phyloP scores from a whole-genome alignment of 495 filamentous ascomycete species.

The Talaromyces ruber region DNA sequence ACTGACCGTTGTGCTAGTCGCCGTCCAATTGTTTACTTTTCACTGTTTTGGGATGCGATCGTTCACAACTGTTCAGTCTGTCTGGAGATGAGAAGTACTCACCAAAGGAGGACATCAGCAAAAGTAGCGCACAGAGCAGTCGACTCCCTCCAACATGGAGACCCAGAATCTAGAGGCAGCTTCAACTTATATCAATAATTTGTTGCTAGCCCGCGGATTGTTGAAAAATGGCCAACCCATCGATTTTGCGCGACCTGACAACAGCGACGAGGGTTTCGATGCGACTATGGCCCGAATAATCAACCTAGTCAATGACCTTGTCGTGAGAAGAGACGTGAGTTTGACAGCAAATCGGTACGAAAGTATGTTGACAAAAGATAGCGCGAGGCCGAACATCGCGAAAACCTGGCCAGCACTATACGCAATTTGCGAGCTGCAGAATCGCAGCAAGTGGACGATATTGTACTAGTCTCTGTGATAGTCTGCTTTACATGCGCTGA shows the following conservation, averaged over 20 bases:
- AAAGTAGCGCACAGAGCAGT: neutral
- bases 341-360: neutral
- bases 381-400: constrained; percentile 83
- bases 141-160: constrained; percentile 49
- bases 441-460: constrained; percentile 55
- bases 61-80: neutral
- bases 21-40: constrained; percentile 33
- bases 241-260: constrained; percentile 72
- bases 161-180: constrained; percentile 74
- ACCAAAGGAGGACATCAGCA: neutral
- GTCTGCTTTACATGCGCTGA: neutral
- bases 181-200: constrained; percentile 93
- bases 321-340: constrained; percentile 73
- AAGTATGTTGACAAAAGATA: constrained; percentile 21
- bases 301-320: constrained; percentile 85
- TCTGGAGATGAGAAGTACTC: neutral
- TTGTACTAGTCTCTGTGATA: constrained; percentile 21
- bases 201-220: constrained; percentile 81
- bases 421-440: constrained; percentile 64
- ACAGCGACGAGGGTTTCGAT: constrained; percentile 52
- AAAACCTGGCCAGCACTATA: constrained; percentile 70
- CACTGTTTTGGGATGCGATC: constrained; percentile 26
- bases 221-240: constrained; percentile 76
- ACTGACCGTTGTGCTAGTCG: neutral
- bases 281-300: constrained; percentile 80